Evolutionary conservation across 257 asterid genomes (phyloP).

Genomic region (Ophiorrhiza pumila): DNA sequence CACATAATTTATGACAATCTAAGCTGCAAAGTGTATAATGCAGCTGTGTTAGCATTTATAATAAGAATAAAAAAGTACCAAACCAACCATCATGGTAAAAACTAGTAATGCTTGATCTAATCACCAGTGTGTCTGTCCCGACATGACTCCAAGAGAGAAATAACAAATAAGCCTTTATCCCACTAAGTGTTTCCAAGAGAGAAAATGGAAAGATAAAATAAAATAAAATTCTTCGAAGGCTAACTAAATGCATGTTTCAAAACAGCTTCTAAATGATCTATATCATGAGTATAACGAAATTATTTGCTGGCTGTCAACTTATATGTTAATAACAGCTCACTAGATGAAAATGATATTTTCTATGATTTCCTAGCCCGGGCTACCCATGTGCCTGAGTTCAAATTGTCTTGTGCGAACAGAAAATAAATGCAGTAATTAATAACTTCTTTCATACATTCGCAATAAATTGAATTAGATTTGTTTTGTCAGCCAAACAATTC

Average conservation of each 20-base stretch:
- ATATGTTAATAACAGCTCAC: not conserved
- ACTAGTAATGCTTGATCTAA: not conserved
- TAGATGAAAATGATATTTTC: not conserved
- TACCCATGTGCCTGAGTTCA: not conserved
- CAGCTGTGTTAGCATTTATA: not conserved
- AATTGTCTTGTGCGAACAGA: not conserved
- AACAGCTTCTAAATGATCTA: too few relatives aligned
- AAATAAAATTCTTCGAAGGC: too few relatives aligned
- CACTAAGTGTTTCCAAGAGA: too few relatives aligned
- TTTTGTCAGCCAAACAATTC: not conserved
- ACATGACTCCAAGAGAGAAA: not conserved
- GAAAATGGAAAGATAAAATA: not conserved
- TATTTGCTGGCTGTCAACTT: too few relatives aligned
- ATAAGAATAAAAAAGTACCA: not conserved
- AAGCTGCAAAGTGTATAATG: not conserved
- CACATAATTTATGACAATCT: not conserved
- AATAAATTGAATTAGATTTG: not conserved
- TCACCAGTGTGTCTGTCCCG: not conserved
- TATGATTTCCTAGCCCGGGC: not conserved
- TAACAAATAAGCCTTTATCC: too few relatives aligned
- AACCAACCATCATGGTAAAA: not conserved
- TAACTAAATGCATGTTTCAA: not conserved
- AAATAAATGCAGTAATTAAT: not conserved
- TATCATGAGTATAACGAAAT: too few relatives aligned
- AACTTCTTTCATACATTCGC: not conserved